Base-by-base conservation (phyloP, 495 filamentous ascomycete species). In the Corynascus novoguineensis region DNA sequence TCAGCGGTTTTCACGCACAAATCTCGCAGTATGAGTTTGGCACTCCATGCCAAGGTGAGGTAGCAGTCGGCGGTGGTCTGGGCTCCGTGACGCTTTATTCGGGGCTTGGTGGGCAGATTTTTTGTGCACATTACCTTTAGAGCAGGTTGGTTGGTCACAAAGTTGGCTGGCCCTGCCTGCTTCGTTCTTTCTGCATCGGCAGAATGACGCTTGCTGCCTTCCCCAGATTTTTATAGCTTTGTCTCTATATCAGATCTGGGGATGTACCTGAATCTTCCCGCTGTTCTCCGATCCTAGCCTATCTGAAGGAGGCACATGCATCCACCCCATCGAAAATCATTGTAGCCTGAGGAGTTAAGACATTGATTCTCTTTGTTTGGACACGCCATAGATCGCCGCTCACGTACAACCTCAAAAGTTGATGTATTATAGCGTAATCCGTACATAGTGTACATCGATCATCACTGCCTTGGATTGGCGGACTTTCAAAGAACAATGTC, bases 1-100 rank as follows among this genome's bases (percentile, higher is more conserved):
- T 63, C 58, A 60, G 51, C 59, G 14, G 10, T 9, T 61, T 67
- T 60, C 53, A 60, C 66, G 66, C 66, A 66, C 64, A 69, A 69
- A 61, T 54, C 40, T 50, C 66, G 62, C 66, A 69, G 37, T 22
- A n/a, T 49, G 15, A 5, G 12, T 31, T 41, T 38, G 0, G 8
- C 7, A n/a, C n/a, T n/a, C n/a, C n/a, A n/a, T 46, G 44, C 44
- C 44, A 50, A 25, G 46, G 34, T 24, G n/a, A n/a, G n/a, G n/a
- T n/a, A n/a, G n/a, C n/a, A 5, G 45, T 29, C 25, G 29, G 41
- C 17, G 40, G 40, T 22, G 11, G 40, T 38, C 35, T 38, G 35
- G 35, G n/a, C 17, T 41, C 37, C 42, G 42, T 28, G 42, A 46
- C n/a, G 42, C n/a, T 41, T 41, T 41, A n/a, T n/a, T n/a, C n/a